Conservation (phyloP, 768 basidiomycete genomes). For the Mycena pura region DNA sequence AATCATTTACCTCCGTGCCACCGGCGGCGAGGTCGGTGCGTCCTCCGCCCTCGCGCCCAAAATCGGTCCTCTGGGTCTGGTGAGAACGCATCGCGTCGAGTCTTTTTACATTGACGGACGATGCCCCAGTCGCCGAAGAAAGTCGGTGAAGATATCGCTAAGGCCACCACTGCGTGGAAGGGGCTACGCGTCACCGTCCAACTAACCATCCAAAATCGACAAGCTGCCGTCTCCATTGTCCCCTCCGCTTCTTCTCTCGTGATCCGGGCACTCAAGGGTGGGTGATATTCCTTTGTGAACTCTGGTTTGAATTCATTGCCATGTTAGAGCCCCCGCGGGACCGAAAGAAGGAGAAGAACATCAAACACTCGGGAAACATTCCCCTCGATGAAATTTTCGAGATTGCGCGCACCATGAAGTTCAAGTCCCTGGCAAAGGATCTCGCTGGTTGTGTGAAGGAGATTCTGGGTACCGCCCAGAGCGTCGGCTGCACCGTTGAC, state of each 20-base stretch:
- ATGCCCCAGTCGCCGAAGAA: slow-evolving; percentile 92
- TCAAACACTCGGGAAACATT: slow-evolving; percentile 97
- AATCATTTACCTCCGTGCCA: slow-evolving; percentile 98
- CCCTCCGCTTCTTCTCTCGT: slow-evolving; percentile 97
- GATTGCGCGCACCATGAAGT: slow-evolving; percentile 95
- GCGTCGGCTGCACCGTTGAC: slow-evolving; percentile 95
- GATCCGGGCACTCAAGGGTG: slow-evolving; percentile 97
- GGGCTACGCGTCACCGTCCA: slow-evolving; percentile 99
- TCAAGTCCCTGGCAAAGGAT: slow-evolving; percentile 93
- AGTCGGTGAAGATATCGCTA: slow-evolving; percentile 99
- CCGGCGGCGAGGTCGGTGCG: slow-evolving; percentile 99
- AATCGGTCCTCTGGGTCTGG: slow-evolving; percentile 99
- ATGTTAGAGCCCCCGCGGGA: slow-evolving; percentile 93
- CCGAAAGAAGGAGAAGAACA: slow-evolving; percentile 99
- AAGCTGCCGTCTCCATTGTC: slow-evolving; percentile 95
- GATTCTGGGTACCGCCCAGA: slow-evolving; percentile 97
- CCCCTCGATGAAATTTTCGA: slow-evolving; percentile 92
- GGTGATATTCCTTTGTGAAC: no score
- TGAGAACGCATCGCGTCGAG: slow-evolving; percentile 49
- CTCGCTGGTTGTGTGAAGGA: slow-evolving; percentile 92
- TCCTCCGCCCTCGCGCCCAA: slow-evolving; percentile 98
- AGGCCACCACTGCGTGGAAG: slow-evolving; percentile 98
- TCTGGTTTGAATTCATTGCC: slow-evolving; percentile 1
- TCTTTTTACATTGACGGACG: slow-evolving; percentile 13
- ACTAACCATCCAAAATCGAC: slow-evolving; percentile 99